Percentiles rank a stretch among this genome's conserved stretches.
Conservation (phyloP, 1,139 yeast genomes). For the Scheffersomyces segobiensis region DNA sequence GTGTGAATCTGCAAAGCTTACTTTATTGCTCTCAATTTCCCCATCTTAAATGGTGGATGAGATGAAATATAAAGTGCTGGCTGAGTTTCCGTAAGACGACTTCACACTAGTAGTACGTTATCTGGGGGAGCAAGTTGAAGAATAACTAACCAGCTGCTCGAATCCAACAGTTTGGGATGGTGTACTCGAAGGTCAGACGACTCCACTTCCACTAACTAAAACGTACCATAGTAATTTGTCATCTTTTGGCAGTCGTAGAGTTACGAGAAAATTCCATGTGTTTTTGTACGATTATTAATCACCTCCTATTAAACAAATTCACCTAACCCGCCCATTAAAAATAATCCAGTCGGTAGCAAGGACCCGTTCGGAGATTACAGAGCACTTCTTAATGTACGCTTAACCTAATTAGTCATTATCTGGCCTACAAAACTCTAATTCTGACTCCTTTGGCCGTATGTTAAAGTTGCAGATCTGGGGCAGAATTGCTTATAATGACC, state of each 20-base stretch:
- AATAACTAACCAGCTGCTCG: constrained; percentile 1
- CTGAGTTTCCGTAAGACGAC: too few relatives aligned
- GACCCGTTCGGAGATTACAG: background rate
- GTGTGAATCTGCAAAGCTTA: constrained; percentile 5
- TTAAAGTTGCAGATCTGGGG: background rate
- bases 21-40: constrained; percentile 21
- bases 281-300: background rate
- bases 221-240: background rate
- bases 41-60: constrained; percentile 18
- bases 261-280: background rate
- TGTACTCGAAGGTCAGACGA: background rate
- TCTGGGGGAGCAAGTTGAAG: constrained; percentile 24
- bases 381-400: constrained; percentile 6
- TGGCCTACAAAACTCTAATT: constrained; percentile 8
- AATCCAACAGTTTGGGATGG: background rate
- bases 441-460: constrained; percentile 8
- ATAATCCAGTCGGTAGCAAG: background rate
- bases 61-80: too few relatives aligned
- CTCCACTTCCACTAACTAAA: background rate
- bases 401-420: constrained; percentile 1
- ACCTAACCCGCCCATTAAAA: background rate
- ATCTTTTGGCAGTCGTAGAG: background rate
- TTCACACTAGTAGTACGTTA: too few relatives aligned
- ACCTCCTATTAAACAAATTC: background rate
- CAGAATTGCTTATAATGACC: background rate